Base-by-base conservation (phyloP, 805 yeast species). In the Teunomyces barrocoloradensis region DNA sequence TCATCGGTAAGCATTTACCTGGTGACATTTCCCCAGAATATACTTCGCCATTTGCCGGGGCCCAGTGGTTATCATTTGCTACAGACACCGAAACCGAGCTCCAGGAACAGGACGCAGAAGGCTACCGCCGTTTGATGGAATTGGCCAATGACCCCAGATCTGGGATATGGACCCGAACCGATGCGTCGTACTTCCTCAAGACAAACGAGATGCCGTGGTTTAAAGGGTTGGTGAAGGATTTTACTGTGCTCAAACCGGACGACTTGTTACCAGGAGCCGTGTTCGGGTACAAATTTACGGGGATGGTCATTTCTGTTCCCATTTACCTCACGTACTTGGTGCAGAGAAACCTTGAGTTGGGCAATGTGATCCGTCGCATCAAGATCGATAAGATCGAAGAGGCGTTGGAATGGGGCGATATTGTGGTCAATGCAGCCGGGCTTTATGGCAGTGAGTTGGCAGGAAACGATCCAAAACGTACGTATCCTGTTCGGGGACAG, bases 1-100 rank as follows among this genome's bases (percentile, higher is more conserved):
- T 69, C 17, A 66, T 61, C 4, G 73, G 63, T 0, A 55, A 59
- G 1, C 61, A 75, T 51, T 59, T 82, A 23, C 87, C 87, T 1
- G 85, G 86, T 1, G 87, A 83, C 59, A 47, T 57, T 27, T 53
- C 61, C 41, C 73, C 75, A 43, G 73, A 74, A 7, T 84, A 80
- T 57, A 75, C 87, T 2, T 81, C 86, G 0, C 88, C 89, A 3
- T 79, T 73, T 59, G 89, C 89, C 0, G 89, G 89, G 3, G 90
- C 89, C 40, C 80, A 84, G 54, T 84, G 89, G 87, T 72, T 69
- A 42, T 78, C 85, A 10, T 80, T 81, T 64, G 88, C 87, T 2
- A 35, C 54, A 1, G 48, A 51, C 1, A 67, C 68, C 3, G 80
- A 79, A 17, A 34, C 18, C 15, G 15, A 28, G 6, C 43, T 46